Evolutionary conservation across 2,329 filamentous ascomycete species (phyloP), one percentile per base, ranked within the genome.

Genomic region (Alternaria angustiovoidea): DNA sequence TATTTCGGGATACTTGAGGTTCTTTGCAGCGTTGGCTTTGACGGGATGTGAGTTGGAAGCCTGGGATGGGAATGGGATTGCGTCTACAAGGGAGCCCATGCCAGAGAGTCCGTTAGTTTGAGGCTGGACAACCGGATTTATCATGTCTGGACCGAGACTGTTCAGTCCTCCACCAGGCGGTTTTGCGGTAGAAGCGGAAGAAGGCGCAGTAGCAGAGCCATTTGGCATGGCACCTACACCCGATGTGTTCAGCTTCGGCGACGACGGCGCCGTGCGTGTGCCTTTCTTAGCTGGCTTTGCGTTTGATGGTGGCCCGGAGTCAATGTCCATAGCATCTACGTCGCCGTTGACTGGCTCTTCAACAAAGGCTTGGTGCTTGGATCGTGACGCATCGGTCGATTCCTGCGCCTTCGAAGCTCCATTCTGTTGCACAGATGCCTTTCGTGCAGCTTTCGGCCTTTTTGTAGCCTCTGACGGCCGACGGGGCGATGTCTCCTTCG

Each of bases 21-120:
- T 78, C 70, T 62, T 78, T 62, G 74, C 80, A 52, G 66, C 75
- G 62, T 70, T 78, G 57, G 64, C 64, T 54, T 81, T 80, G 7
- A 77, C 80, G 7, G 80, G 81, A 28, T 82, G 75, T 5, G 75
- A 68, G 28, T 79, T 78, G 5, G 82, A 80, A 3, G 87, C 71
- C 41, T 83, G 80, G 2, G 87, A 89, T 59, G 84, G 75, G 70
- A 89, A 89, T 4, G 88, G 88, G 2, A 90, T 79, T 1, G 80
- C 84, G 8, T 81, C 79, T 41, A 78, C 80, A 39, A 90, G 77
- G 56, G 87, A 84, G 28, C 82, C 80, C 22, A 89, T 71, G 54
- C 84, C 83, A 18, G 89, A 80, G 8, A 86, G 86, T 18, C 75
- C 80, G 44, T 74, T 49, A 22, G 24, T 71, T 28, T 81, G 80